Conservation (phyloP, 2,329 filamentous ascomycete species). For the Elsinoe ampelina region DNA sequence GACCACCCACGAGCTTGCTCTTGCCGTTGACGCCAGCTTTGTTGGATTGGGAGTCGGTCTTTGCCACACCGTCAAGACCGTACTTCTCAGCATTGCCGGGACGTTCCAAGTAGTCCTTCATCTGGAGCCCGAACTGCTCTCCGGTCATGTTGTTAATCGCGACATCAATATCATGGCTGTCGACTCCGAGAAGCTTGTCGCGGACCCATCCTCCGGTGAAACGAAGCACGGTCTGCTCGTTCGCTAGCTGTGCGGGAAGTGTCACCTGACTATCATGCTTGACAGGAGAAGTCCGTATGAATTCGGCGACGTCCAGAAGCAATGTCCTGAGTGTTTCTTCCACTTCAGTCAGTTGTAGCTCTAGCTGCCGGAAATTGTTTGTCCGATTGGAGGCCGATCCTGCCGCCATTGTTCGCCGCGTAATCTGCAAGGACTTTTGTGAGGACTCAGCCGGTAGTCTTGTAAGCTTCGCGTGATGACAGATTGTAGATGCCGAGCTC, state of each 20-base stretch:
- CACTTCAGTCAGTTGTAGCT: constrained; percentile 53
- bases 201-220: constrained; percentile 85
- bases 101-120: constrained; percentile 58
- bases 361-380: constrained; percentile 24
- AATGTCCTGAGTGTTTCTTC: constrained; percentile 67
- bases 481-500: no score
- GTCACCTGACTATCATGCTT: constrained; percentile 23
- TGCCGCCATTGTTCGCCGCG: constrained; percentile 16
- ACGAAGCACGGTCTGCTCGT: constrained; percentile 49
- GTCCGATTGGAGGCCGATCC: constrained; percentile 20
- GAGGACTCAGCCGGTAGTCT: no score
- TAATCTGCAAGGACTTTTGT: background rate
- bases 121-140: constrained; percentile 59
- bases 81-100: constrained; percentile 55
- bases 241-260: constrained; percentile 37
- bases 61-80: constrained; percentile 33
- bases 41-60: constrained; percentile 30
- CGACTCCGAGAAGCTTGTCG: constrained; percentile 65
- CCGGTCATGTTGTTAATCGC: constrained; percentile 82
- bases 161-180: constrained; percentile 74
- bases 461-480: no score
- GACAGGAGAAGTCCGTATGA: constrained; percentile 45
- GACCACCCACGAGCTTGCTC: constrained; percentile 55
- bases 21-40: constrained; percentile 34
- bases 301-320: constrained; percentile 70